Percentiles rank a stretch among this genome's conserved stretches.
phyloP scores from a whole-genome alignment of 73 alveolate species.

The Paramecium caudatum region DNA sequence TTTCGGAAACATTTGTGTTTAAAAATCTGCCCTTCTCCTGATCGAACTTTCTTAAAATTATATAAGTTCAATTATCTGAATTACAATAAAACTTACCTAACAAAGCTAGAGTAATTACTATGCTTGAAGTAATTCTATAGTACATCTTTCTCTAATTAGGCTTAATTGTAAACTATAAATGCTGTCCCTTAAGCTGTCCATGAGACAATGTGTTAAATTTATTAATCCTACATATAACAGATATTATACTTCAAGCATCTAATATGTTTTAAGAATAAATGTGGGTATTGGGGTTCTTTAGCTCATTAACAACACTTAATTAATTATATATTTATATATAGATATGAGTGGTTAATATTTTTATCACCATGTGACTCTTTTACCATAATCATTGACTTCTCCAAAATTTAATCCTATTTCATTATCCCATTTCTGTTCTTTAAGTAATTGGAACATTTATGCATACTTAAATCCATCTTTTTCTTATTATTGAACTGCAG shows the following conservation, averaged over 20 bases:
- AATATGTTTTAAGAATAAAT: slow-evolving; percentile 38
- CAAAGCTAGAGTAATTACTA: slow-evolving; percentile 36
- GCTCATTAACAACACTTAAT: background rate
- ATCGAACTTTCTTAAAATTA: slow-evolving; percentile 30
- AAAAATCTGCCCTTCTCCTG: slow-evolving; percentile 50
- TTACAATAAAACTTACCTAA: background rate
- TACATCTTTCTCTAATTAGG: background rate
- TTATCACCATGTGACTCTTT: background rate
- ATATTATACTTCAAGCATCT: slow-evolving; percentile 38
- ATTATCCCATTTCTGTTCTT: background rate
- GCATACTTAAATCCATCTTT: slow-evolving; percentile 1
- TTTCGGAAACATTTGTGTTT: slow-evolving; percentile 57
- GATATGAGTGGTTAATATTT: background rate
- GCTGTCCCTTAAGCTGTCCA: slow-evolving; percentile 11
- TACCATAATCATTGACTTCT: background rate
- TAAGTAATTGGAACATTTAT: background rate
- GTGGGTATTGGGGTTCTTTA: slow-evolving; percentile 53
- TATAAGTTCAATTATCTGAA: slow-evolving; percentile 23
- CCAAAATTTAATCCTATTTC: background rate
- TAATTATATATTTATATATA: background rate
- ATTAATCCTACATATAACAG: background rate
- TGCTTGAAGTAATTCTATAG: background rate
- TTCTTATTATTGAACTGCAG: background rate
- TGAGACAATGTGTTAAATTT: background rate
- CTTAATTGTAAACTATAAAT: background rate